Base-by-base conservation (phyloP, 1,284 basidiomycete species). In the Microbotryum lychnidis-dioicae region DNA sequence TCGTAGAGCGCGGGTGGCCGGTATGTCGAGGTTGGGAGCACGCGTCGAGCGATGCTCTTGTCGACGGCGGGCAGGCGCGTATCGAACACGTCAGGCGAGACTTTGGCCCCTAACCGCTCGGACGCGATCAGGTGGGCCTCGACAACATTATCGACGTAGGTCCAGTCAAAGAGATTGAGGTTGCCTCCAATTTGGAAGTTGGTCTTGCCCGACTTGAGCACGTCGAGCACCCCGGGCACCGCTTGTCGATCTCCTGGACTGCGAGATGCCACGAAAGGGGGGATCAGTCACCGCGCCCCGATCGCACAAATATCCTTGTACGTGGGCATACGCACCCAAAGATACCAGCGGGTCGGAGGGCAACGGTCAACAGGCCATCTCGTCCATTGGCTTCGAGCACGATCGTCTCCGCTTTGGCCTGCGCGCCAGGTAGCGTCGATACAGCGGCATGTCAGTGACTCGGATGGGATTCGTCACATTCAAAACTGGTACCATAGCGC, bases 141-240 rank as follows among this genome's bases (percentile, higher is more conserved):
- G 0, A 92, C 93, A 64, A 96, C 87, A 75, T 99, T 99, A 66
- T 85, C 90, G 66, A 98, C 91, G 72, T 97, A 97, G 1, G 94
- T 97, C 85, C 90, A 97, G 77, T 99, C 96, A 71, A 92, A 94
- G 12, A 97, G 78, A 75, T 98, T 98, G 64, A 81, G 83, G 78
- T 97, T 97, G 76, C 87, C 80, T 52, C 96, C 96, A 64, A 99
- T 86, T 77, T 97, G 94, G 80, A 91, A 89, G 68, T 89, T 85
- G 3, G 91, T 91, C 76, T 94, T 89, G 25, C 84, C 83, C 58
- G 83, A 83, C 71, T 87, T 82, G 74, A 92, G 87, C 8, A 88
- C 91, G 64, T 87, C 79, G 76, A 87, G 85, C 52, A 96, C 80
- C 20, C 89, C 90, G 3, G 82, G 79, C 75, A 96, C 85, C 63